Base-by-base conservation (phyloP, 2,329 filamentous ascomycete genomes). In the Scedosporium aurantiacum region DNA sequence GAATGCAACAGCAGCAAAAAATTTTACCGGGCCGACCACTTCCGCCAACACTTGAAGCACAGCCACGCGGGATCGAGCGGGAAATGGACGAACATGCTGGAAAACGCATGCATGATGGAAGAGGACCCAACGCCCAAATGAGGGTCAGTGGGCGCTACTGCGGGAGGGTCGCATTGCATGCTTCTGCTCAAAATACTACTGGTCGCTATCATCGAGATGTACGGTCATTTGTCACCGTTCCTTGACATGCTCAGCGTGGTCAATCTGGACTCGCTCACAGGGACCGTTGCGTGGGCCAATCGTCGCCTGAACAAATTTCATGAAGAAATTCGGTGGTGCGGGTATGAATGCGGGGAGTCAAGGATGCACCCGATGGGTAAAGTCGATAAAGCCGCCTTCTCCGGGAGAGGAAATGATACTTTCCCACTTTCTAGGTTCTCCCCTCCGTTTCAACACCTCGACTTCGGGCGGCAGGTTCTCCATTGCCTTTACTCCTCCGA, bases 1-100 rank as follows among this genome's bases (percentile, higher is more conserved):
- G 94, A 97, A 76, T 99, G 94, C 82, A 99, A 99, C 73, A 91
- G 94, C 69, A 89, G 89, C 67, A 99, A 99, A 79, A 97, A 97
- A 73, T 99, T 99, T 73, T 99, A 89, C 77, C 85, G 94, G 43
- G 94, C 94, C 40, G 94, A 99, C 73, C 94, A 99, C 73, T 99
- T 99, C 79, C 86, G 94, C 63, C 94, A 99, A 74, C 94, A 99
- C 75, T 79, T 99, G 63, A 99, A 97, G 79, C 94, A 99, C 73
- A 97, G 91, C 72, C 94, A 97, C 75, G 90, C 90, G 43, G 94
- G 94, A 41, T 93, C 91, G 0, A 97, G 91, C 73, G 94, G 94
- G 37, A 97, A 97, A 74, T 99, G 94, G 94, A 99, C 94, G 12
- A 97, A 97, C 74, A 92, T 96, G 82, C 80, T 99, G 40, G 94